These are phyloP conservation scores for Talaromyces wortmannii DNA, from an alignment of 495 filamentous ascomycete species.

Conservation along the genomic window DNA sequence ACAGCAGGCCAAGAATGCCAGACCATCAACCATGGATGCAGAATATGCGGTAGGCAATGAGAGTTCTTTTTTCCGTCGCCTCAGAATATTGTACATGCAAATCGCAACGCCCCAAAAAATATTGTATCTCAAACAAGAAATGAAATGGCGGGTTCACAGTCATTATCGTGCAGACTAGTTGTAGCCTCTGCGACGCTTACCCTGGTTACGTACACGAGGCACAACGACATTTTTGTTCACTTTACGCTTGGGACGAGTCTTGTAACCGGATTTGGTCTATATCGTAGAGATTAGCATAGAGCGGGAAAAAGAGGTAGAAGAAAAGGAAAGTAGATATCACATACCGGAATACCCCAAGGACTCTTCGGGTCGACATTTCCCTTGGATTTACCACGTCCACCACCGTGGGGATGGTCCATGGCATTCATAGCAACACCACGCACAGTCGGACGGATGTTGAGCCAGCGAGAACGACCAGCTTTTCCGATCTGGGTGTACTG, in stretches of 20 bases:
- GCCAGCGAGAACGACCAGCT: conserved; percentile 84
- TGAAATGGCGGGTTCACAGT: neutral
- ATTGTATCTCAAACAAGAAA: neutral
- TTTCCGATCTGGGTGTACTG: conserved; percentile 90
- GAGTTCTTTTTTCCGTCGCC: no score
- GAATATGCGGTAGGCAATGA: no score
- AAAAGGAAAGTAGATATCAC: conserved; percentile 18
- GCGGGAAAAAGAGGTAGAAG: neutral
- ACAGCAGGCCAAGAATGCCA: no score
- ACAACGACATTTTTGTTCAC: conserved; percentile 77
- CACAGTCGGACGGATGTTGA: conserved; percentile 90
- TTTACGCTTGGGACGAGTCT: conserved; percentile 76
- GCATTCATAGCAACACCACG: conserved; percentile 98
- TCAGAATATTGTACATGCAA: neutral
- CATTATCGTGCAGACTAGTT: conserved; percentile 19
- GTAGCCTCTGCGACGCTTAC: conserved; percentile 52
- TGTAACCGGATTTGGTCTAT: conserved; percentile 92
- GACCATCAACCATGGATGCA: no score
- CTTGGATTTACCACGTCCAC: conserved; percentile 98
- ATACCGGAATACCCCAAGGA: conserved; percentile 92
- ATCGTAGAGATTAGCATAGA: conserved; percentile 20
- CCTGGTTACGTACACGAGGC: conserved; percentile 68
- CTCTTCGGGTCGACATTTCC: conserved; percentile 90
- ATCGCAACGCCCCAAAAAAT: neutral
- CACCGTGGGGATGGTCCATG: conserved; percentile 93